Evolutionary conservation across 2,329 filamentous ascomycete genomes (phyloP), one percentile per base, ranked within the genome.

Genomic region (Endocalyx cinctus): DNA sequence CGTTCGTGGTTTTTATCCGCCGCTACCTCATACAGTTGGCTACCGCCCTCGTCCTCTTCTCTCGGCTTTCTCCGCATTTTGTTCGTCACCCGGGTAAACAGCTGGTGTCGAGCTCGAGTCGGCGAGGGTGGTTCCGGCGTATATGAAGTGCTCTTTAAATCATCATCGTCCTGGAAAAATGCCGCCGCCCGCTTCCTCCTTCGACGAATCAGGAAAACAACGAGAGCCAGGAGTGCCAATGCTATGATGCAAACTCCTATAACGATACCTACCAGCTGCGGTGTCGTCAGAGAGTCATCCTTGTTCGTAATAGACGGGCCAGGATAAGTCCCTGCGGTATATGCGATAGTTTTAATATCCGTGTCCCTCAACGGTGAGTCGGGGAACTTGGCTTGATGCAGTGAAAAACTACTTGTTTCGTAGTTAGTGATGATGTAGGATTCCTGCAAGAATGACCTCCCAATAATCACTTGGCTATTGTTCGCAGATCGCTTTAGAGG

Each of bases 371-470:
- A 41, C 3, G 66, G 60, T 10, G 65, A 51, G 29, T 60, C 43
- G n/a, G 76, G 68, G 48, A 77, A 72, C 31, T 49, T 47, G 8
- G 76, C 75, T 45, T 78, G 71, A 34, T 77, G 67, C 16, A 82
- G 47, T 1, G 71, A 72, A 50, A 77, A 79, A 10, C 55, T 53
- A 12, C 56, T 62, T 22, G 64, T 63, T 39, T 79, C 75, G 47
- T 77, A 79, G 42, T 69, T 69, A 17, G 69, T 74, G 19, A 75
- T 65, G 5, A 79, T 55, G 39, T 79, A 79, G 2, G 81, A 72
- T 55, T 87, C 82, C 51, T 87, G 83, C 34, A 87, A 60, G 43
- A 87, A 86, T 0, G 75, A 72, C 20, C 81, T 70, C 6, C 83
- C 83, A 22, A 87, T 68, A 10, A 81, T 72, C 53, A 76, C 72